These are phyloP conservation scores for Ceratocystis colombiana DNA, from an alignment of 2,329 filamentous ascomycete genomes.

Conservation along the genomic window DNA sequence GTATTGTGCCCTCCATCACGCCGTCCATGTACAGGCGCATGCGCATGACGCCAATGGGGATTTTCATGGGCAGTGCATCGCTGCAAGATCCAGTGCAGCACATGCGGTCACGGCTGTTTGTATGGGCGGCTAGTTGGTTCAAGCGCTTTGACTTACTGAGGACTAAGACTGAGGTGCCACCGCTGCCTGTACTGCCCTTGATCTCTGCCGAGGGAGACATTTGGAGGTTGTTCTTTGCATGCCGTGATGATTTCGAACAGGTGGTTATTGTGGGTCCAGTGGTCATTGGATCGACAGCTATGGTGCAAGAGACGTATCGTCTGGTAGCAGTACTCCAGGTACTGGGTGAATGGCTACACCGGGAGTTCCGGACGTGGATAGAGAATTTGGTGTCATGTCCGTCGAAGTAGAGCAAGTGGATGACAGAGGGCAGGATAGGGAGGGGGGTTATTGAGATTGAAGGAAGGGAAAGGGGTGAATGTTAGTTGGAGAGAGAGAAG, in stretches of 20 bases:
- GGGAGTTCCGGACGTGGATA: constrained; percentile 17
- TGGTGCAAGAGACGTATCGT: constrained; percentile 21
- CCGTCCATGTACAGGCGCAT: constrained; percentile 21
- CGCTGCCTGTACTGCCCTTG: constrained; percentile 21
- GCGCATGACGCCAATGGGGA: constrained; percentile 18
- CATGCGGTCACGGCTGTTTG: constrained; percentile 18
- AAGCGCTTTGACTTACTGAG: constrained; percentile 22
- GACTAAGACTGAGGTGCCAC: neutral
- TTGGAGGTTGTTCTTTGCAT: constrained; percentile 23
- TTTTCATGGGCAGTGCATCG: constrained; percentile 19
- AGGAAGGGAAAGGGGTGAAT: neutral
- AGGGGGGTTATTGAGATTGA: neutral
- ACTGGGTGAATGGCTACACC: constrained; percentile 18
- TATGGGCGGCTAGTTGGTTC: constrained; percentile 24
- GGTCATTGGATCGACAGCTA: constrained; percentile 22
- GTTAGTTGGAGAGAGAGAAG: neutral
- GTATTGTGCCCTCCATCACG: constrained; percentile 13
- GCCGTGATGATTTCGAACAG: constrained; percentile 10
- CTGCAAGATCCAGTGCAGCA: constrained; percentile 15
- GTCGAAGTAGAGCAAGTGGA: neutral
- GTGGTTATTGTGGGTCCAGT: constrained; percentile 22
- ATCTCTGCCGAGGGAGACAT: constrained; percentile 21
- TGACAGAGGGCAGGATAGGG: neutral
- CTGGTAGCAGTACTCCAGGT: constrained; percentile 19
- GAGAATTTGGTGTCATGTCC: neutral